Percentiles rank a stretch among this genome's conserved stretches.
Evolutionary conservation across 345 rosid species (phyloP).

Genomic region (Eucalyptus pauciflora): DNA sequence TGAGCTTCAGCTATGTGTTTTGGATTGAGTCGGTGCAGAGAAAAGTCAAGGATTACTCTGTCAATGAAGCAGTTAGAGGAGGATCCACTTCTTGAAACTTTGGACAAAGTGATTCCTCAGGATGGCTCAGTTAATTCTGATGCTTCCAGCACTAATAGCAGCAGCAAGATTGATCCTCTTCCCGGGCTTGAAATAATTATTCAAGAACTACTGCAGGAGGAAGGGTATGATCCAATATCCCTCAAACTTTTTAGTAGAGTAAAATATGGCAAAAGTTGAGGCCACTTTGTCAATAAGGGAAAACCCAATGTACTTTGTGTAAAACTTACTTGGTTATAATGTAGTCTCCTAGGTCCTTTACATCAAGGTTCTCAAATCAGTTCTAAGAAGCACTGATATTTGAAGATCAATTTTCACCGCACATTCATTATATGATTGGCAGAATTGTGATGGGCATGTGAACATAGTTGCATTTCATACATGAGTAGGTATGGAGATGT

Average conservation of each 20-base stretch:
- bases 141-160: slow-evolving; percentile 11
- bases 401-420: neutral
- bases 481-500: neutral
- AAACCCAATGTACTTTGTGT: neutral
- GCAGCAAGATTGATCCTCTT: slow-evolving; percentile 51
- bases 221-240: slow-evolving; percentile 39
- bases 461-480: neutral
- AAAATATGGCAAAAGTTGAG: neutral
- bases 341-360: neutral
- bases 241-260: neutral
- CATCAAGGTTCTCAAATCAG: neutral
- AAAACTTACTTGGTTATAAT: neutral
- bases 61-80: slow-evolving; percentile 83
- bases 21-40: slow-evolving; percentile 26
- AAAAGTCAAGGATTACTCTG: slow-evolving; percentile 56
- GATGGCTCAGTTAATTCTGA: slow-evolving; percentile 34
- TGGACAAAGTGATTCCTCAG: slow-evolving; percentile 89
- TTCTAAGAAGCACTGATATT: neutral
- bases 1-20: neutral
- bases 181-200: slow-evolving; percentile 69
- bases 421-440: neutral
- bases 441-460: neutral
- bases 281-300: neutral
- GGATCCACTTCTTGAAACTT: slow-evolving; percentile 83
- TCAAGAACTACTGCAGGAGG: slow-evolving; percentile 57